Conservation (phyloP, 257 asterid species). For the Cynanchum wilfordii region DNA sequence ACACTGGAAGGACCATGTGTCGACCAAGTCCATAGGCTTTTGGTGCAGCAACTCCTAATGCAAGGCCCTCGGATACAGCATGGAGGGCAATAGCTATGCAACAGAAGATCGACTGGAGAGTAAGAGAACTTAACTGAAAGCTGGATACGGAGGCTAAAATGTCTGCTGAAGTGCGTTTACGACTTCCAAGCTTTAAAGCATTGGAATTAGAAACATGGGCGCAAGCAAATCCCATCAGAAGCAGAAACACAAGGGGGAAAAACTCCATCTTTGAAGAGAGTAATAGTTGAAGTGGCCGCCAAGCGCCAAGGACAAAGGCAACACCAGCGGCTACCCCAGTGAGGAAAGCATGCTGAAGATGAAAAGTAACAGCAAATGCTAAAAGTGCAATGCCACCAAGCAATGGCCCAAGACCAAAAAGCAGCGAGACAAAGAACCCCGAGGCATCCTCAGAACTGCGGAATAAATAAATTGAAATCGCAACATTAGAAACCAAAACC, state of each 20-base stretch:
- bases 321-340: slow-evolving; percentile 89
- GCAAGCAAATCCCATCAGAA: slow-evolving; percentile 47
- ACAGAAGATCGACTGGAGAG: slow-evolving; percentile 70
- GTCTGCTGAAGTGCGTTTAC: slow-evolving; percentile 56
- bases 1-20: slow-evolving; percentile 95
- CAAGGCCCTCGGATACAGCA: slow-evolving; percentile 91
- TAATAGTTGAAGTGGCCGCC: slow-evolving; percentile 89
- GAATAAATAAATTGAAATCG: not conserved
- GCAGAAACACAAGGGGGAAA: slow-evolving; percentile 51
- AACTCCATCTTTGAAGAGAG: slow-evolving; percentile 66
- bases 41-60: slow-evolving; percentile 97
- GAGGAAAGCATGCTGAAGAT: slow-evolving; percentile 85
- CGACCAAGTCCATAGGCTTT: slow-evolving; percentile 92
- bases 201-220: slow-evolving; percentile 45
- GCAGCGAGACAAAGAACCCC: slow-evolving; percentile 79
- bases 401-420: slow-evolving; percentile 85
- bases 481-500: not conserved
- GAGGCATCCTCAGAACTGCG: slow-evolving; percentile 93
- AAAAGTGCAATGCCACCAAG: slow-evolving; percentile 82
- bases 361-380: slow-evolving; percentile 73
- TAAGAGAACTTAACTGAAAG: slow-evolving; percentile 57
- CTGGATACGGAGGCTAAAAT: slow-evolving; percentile 44
- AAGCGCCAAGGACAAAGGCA: slow-evolving; percentile 76
- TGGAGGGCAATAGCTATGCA: slow-evolving; percentile 77
- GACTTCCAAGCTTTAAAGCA: slow-evolving; percentile 46